A percentile compares a stretch with the other conserved stretches of the same genome.
phyloP scores from a whole-genome alignment of 2,329 filamentous ascomycete genomes.

The Acrocalymma vagum region DNA sequence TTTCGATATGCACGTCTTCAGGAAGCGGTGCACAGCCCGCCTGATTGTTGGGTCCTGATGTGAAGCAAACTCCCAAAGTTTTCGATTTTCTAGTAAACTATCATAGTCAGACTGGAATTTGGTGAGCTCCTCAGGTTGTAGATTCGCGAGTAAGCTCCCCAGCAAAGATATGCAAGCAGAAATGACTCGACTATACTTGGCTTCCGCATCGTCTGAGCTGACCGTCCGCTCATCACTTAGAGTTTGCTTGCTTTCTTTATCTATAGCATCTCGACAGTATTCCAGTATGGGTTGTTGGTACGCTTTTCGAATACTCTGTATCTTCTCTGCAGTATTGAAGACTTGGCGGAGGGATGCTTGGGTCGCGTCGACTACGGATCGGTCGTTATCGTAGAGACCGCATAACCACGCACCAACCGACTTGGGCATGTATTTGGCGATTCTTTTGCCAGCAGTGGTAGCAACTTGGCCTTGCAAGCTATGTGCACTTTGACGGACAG shows the following conservation, averaged over 20 bases:
- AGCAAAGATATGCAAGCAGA: constrained; percentile 66
- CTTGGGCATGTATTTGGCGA: constrained; percentile 79
- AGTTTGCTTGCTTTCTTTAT: constrained; percentile 79
- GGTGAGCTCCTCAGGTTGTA: constrained; percentile 61
- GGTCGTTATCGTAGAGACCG: constrained; percentile 87
- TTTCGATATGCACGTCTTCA: constrained; percentile 61
- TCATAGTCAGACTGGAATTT: constrained; percentile 71
- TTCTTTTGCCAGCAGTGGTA: constrained; percentile 74
- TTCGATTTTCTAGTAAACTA: constrained; percentile 69
- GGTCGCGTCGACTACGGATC: constrained; percentile 77
- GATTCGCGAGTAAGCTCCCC: constrained; percentile 59
- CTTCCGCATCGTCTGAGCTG: constrained; percentile 82
- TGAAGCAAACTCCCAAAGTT: constrained; percentile 67
- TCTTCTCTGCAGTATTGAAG: constrained; percentile 82
- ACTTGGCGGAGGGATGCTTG: constrained; percentile 78
- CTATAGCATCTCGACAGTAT: constrained; percentile 80
- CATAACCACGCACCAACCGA: constrained; percentile 91
- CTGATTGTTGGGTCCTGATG: constrained; percentile 67
- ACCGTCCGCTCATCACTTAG: constrained; percentile 90
- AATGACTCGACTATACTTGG: constrained; percentile 85
- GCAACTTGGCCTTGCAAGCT: constrained; percentile 72
- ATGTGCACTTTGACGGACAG: constrained; percentile 89
- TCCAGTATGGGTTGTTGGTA: constrained; percentile 84
- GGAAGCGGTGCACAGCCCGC: constrained; percentile 64
- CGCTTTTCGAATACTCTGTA: constrained; percentile 76